phyloP scores from a whole-genome alignment of 2,329 filamentous ascomycete species.

The Calonectria hawksworthii region DNA sequence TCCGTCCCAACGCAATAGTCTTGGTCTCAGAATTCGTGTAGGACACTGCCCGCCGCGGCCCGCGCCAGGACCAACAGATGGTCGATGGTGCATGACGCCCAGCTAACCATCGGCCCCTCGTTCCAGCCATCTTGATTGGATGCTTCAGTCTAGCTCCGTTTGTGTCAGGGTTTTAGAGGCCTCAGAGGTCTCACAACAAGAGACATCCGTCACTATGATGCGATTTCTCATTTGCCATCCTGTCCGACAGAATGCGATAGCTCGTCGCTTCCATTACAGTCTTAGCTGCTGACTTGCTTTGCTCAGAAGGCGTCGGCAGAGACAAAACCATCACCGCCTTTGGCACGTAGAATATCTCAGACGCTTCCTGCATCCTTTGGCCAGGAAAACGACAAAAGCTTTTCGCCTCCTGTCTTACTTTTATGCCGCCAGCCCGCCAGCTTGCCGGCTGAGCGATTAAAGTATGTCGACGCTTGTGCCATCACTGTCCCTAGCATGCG shows the following conservation, averaged over 20 bases:
- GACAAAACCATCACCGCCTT: conserved; percentile 14
- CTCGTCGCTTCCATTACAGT: conserved; percentile 7
- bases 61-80: conserved; percentile 16
- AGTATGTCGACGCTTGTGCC: conserved; percentile 10
- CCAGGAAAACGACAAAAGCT: not conserved
- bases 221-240: conserved; percentile 32
- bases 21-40: conserved; percentile 1
- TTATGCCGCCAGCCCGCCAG: not conserved
- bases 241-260: conserved; percentile 28
- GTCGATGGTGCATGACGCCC: conserved; percentile 3
- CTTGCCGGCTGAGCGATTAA: conserved; percentile 31
- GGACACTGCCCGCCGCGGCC: conserved; percentile 15
- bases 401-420: not conserved
- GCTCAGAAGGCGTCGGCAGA: conserved; percentile 12
- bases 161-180: not conserved
- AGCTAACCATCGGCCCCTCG: not conserved
- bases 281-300: conserved; percentile 18
- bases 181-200: conserved; percentile 13
- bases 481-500: conserved; percentile 16
- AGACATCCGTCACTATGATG: conserved; percentile 26
- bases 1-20: conserved; percentile 7
- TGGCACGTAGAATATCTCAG: conserved; percentile 17
- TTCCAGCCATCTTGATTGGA: not conserved
- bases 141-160: not conserved
- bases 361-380: conserved; percentile 18